phyloP scores from a whole-genome alignment of 2,329 filamentous ascomycete genomes.

The Spiromastix sp. region DNA sequence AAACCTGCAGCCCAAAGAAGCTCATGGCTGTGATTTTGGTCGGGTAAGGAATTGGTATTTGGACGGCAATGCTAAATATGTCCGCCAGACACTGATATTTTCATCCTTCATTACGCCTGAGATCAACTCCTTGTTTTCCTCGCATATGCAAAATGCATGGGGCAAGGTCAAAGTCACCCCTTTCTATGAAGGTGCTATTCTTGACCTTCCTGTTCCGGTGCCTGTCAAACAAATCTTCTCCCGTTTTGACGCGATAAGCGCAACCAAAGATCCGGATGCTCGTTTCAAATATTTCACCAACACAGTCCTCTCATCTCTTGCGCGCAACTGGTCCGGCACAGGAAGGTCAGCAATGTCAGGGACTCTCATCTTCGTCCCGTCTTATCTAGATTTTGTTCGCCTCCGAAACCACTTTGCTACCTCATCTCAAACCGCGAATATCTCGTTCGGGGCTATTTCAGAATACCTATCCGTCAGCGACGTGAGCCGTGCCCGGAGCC shows the following conservation, averaged over 20 bases:
- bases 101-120: conserved; percentile 82
- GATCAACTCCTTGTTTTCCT: conserved; percentile 66
- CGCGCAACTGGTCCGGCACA: conserved; percentile 46
- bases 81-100: conserved; percentile 77
- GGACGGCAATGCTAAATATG: conserved; percentile 68
- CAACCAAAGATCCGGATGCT: conserved; percentile 69
- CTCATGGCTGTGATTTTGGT: conserved; percentile 87
- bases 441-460: conserved; percentile 71
- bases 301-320: conserved; percentile 65
- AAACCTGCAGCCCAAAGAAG: conserved; percentile 79
- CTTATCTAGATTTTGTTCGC: conserved; percentile 89
- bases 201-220: conserved; percentile 53
- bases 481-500: conserved; percentile 71
- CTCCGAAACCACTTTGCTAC: conserved; percentile 86
- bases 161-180: conserved; percentile 67
- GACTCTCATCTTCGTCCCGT: conserved; percentile 79
- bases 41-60: conserved; percentile 86
- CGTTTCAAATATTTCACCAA: conserved; percentile 86
- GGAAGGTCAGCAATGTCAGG: conserved; percentile 50
- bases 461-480: conserved; percentile 78
- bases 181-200: conserved; percentile 60
- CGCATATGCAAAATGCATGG: conserved; percentile 66
- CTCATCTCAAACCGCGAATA: conserved; percentile 43
- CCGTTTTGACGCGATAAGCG: conserved; percentile 63
- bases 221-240: conserved; percentile 80